phyloP scores from a whole-genome alignment of 2,329 filamentous ascomycete species.

The Clarireedia monteithiana region DNA sequence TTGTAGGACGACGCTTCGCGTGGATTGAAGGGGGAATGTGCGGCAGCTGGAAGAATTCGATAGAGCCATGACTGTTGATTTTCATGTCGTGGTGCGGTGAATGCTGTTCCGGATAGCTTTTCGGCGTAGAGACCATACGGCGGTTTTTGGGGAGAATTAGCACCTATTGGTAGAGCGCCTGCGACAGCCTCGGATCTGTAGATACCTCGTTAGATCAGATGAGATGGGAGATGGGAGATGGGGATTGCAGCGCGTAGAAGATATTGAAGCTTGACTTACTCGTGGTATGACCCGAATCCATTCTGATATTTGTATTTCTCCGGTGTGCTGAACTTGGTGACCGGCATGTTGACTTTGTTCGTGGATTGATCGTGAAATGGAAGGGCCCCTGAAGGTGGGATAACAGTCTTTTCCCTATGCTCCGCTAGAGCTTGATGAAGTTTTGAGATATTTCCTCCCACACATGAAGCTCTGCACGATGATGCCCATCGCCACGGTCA shows the following conservation, averaged over 20 bases:
- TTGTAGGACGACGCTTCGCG: conserved; percentile 39
- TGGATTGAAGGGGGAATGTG: conserved; percentile 41
- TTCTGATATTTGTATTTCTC: conserved; percentile 63
- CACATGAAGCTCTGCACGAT: neutral
- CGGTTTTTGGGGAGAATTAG: conserved; percentile 63
- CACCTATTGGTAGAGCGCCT: conserved; percentile 55
- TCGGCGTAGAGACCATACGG: conserved; percentile 63
- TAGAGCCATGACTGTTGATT: conserved; percentile 53
- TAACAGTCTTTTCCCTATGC: too few species aligned
- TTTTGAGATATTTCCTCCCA: neutral
- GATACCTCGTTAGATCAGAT: conserved; percentile 3
- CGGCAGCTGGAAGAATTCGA: conserved; percentile 44
- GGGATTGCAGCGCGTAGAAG: too few species aligned
- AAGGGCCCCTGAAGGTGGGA: too few species aligned
- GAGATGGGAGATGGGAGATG: neutral
- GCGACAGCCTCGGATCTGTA: conserved; percentile 55
- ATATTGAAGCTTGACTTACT: conserved; percentile 36
- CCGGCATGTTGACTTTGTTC: conserved; percentile 43
- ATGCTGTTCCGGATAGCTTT: conserved; percentile 50
- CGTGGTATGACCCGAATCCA: conserved; percentile 61
- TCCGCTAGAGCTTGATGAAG: neutral
- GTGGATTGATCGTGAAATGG: neutral
- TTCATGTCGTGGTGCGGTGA: conserved; percentile 47
- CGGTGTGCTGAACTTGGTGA: conserved; percentile 51
- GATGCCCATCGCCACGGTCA: neutral